Base-by-base conservation (phyloP, 2,329 filamentous ascomycete species). In the Beauveria bassiana region DNA sequence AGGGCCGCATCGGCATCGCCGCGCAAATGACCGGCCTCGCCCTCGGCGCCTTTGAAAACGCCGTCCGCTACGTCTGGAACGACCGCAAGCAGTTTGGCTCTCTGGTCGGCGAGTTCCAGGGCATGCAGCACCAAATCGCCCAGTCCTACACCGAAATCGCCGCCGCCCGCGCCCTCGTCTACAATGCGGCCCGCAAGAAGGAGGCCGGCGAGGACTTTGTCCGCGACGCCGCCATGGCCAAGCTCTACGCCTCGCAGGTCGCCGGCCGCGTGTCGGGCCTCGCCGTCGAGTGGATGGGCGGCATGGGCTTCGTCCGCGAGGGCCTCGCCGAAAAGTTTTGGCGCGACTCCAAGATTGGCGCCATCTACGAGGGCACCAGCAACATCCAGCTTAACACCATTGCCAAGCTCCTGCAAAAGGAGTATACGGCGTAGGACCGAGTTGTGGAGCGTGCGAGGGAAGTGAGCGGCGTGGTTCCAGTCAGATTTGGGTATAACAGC, bases 21-120 rank as follows among this genome's bases (percentile, higher is more conserved):
- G 95, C 95, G 7, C 95, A 99, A 76, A 99, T 99, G 95, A 99
- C 95, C 0, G 95, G 95, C 61, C 84, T 99, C 61, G 93, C 95
- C 1, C 84, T 98, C 26, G 95, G 95, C 51, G 91, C 95, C 18
- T 99, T 90, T 79, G 93, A 97, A 74, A 97, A 98, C 72, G 95
- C 95, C 31, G 93, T 90, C 63, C 65, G 84, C 65, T 98, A 99
- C 77, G 92, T 92, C 67, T 99, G 92, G 92, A 98, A 98, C 77
- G 95, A 99, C 79, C 90, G 95, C 70, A 92, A 91, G 79, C 95
- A 99, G 79, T 99, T 99, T 72, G 93, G 95, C 67, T 83, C 91
- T 72, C 84, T 96, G 60, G 88, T 99, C 63, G 95, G 95, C 70
- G 90, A 96, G 74, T 99, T 99, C 84, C 95, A 99, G 78, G 93